Conservation (phyloP, 1,284 basidiomycete genomes). For the Veloporphyrellus conicus region DNA sequence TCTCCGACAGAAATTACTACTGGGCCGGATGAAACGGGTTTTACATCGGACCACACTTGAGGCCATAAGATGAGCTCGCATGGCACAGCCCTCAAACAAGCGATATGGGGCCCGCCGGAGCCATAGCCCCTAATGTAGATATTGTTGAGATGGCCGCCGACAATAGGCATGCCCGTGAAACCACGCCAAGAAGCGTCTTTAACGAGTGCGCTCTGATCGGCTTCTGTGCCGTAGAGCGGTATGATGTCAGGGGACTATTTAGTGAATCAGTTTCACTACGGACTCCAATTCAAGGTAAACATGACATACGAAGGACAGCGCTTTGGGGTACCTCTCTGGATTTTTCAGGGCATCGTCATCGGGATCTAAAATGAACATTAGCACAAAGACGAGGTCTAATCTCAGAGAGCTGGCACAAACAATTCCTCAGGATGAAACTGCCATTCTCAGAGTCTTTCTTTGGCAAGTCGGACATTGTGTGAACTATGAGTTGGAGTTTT, state of each 20-base stretch:
- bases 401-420: not conserved
- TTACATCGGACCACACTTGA: conserved; percentile 1
- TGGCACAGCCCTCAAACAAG: conserved; percentile 7
- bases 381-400: not conserved
- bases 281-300: not conserved
- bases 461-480: not conserved
- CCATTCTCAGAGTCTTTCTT: not conserved
- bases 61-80: conserved; percentile 16
- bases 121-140: conserved; percentile 13
- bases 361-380: conserved; percentile 8
- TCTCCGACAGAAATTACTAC: conserved; percentile 3
- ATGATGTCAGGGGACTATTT: conserved; percentile 15
- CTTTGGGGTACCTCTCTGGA: conserved; percentile 8
- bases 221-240: conserved; percentile 7
- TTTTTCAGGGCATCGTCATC: conserved; percentile 3
- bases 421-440: conserved; percentile 6
- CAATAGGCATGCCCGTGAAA: conserved; percentile 12
- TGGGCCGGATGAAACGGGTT: conserved; percentile 3
- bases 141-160: conserved; percentile 12
- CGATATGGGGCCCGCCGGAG: conserved; percentile 7
- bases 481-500: not conserved
- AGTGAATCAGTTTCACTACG: not conserved
- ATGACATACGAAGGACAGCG: conserved; percentile 10
- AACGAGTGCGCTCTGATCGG: not conserved
- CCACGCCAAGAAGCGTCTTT: conserved; percentile 8